Conservation (phyloP, 2,329 filamentous ascomycete species). For the Paraconiothyrium sp. region DNA sequence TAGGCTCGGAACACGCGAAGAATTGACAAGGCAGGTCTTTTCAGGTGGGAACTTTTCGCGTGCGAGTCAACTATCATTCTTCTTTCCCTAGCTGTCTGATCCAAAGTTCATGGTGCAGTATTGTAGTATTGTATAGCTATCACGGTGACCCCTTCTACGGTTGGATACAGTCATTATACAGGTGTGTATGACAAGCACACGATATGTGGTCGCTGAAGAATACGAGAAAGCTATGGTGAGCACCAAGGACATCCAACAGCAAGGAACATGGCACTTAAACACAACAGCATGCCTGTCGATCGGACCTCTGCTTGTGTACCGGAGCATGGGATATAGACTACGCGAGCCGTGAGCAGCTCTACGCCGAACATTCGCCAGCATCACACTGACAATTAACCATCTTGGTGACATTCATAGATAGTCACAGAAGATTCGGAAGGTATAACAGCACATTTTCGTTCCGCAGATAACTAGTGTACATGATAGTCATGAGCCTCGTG, state of each 20-base stretch:
- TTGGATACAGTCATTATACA: not conserved
- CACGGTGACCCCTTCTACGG: not conserved
- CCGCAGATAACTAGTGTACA: conserved; percentile 51
- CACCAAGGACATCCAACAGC: not conserved
- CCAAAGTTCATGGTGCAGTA: not conserved
- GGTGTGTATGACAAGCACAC: not conserved
- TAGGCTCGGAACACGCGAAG: not conserved
- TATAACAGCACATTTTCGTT: conserved; percentile 42
- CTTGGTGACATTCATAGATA: conserved; percentile 8
- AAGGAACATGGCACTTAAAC: not conserved
- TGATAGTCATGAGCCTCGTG: conserved; percentile 48
- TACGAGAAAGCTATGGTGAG: not conserved
- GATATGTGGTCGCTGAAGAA: not conserved
- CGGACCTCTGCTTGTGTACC: not conserved
- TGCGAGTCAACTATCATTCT: not conserved
- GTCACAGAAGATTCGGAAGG: not conserved
- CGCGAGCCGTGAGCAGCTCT: conserved; percentile 34
- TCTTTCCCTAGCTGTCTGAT: not conserved
- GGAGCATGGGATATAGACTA: conserved; percentile 29
- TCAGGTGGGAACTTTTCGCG: not conserved
- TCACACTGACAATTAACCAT: not conserved
- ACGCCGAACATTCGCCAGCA: conserved; percentile 22
- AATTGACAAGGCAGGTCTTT: not conserved
- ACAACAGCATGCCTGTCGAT: not conserved
- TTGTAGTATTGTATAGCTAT: not conserved